These are phyloP conservation scores for Canariomyces notabilis DNA, from an alignment of 2,329 filamentous ascomycete genomes.

Conservation along the genomic window DNA sequence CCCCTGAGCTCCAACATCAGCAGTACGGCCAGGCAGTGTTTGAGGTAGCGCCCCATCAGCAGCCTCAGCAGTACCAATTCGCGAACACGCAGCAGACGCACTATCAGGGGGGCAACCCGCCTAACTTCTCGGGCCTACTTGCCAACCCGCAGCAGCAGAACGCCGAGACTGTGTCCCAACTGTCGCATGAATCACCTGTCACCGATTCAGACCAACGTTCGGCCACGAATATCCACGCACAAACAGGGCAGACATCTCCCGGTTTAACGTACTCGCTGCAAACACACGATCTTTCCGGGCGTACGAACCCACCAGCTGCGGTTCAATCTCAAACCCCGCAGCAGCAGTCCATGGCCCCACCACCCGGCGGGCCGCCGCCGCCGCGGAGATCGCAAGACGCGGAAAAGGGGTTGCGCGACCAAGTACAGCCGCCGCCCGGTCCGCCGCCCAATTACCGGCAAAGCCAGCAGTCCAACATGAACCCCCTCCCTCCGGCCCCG, in stretches of 20 bases:
- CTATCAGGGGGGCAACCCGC: conserved; percentile 33
- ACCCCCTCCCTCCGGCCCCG: conserved; percentile 38
- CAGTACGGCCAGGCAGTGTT: conserved; percentile 36
- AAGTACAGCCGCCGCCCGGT: conserved; percentile 40
- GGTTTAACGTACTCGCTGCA: conserved; percentile 38
- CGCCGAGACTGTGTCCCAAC: conserved; percentile 56
- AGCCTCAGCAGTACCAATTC: conserved; percentile 27
- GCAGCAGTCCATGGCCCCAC: conserved; percentile 45
- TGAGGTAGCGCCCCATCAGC: conserved; percentile 39
- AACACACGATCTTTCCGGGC: conserved; percentile 32
- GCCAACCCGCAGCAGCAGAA: conserved; percentile 42
- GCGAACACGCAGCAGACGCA: conserved; percentile 27
- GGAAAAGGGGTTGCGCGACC: conserved; percentile 38
- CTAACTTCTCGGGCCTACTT: conserved; percentile 33
- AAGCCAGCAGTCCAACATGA: conserved; percentile 41
- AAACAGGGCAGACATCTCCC: conserved; percentile 41
- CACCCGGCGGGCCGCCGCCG: conserved; percentile 38
- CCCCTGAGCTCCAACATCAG: conserved; percentile 36
- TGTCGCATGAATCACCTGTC: conserved; percentile 56
- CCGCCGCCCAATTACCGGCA: conserved; percentile 50
- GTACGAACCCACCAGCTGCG: conserved; percentile 24
- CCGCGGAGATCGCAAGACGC: conserved; percentile 46
- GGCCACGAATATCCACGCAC: conserved; percentile 31
- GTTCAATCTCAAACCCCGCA: conserved; percentile 30
- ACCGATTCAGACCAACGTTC: conserved; percentile 44